Evolutionary conservation across 2,329 filamentous ascomycete genomes (phyloP).

Genomic region (Penicillium capsulatum): DNA sequence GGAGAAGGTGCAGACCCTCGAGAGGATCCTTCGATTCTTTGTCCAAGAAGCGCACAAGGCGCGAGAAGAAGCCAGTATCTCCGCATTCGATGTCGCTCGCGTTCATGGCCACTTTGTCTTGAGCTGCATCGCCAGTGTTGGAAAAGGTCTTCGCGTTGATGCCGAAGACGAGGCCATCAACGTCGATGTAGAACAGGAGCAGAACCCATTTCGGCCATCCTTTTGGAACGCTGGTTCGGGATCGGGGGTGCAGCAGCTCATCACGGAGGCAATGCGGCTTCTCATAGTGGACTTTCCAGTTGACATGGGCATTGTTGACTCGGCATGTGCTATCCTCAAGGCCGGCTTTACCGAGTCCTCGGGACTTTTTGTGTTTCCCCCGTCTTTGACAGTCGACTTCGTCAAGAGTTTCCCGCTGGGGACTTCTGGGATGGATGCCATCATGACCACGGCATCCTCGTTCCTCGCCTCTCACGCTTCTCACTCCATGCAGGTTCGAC

Average conservation of each 20-base stretch:
- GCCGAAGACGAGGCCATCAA: slow-evolving; percentile 36
- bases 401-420: slow-evolving; percentile 40
- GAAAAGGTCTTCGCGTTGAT: slow-evolving; percentile 38
- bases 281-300: slow-evolving; percentile 39
- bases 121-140: slow-evolving; percentile 41
- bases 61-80: slow-evolving; percentile 28
- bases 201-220: slow-evolving; percentile 28
- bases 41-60: slow-evolving; percentile 33
- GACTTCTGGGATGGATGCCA: slow-evolving; percentile 39
- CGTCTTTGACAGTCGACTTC: slow-evolving; percentile 40
- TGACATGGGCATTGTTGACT: slow-evolving; percentile 43
- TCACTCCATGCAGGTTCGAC: slow-evolving; percentile 33
- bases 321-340: slow-evolving; percentile 45
- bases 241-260: slow-evolving; percentile 30
- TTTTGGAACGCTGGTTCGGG: slow-evolving; percentile 39
- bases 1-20: slow-evolving; percentile 38
- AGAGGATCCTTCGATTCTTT: slow-evolving; percentile 38
- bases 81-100: slow-evolving; percentile 33
- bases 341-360: slow-evolving; percentile 45
- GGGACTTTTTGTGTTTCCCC: slow-evolving; percentile 43
- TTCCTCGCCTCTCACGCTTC: slow-evolving; percentile 43
- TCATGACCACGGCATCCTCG: slow-evolving; percentile 45
- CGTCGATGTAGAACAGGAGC: slow-evolving; percentile 24
- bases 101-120: slow-evolving; percentile 34
- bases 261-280: slow-evolving; percentile 41